Evolutionary conservation across 148 eudicot species (phyloP).

Genomic region (Fallopia convolvulus): DNA sequence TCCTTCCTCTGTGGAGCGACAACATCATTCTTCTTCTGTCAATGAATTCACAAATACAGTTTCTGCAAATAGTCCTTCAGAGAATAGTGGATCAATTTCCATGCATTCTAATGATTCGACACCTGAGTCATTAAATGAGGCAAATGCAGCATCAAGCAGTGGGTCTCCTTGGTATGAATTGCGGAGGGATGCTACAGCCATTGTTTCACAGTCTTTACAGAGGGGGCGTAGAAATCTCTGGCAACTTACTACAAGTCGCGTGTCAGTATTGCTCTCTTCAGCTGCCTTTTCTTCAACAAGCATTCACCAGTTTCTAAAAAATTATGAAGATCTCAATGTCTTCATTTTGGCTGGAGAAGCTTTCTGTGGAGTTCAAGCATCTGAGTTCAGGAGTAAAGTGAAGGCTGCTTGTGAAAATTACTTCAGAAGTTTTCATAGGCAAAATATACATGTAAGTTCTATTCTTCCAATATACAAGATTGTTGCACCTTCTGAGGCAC

Average conservation of each 20-base stretch:
- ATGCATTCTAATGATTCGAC: conserved; percentile 17
- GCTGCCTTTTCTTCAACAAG: conserved; percentile 81
- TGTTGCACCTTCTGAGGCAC: not conserved
- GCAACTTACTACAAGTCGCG: conserved; percentile 86
- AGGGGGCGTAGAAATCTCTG: conserved; percentile 86
- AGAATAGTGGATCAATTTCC: conserved; percentile 27
- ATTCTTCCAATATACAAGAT: not conserved
- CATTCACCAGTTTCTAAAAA: conserved; percentile 85
- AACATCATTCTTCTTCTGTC: conserved; percentile 16
- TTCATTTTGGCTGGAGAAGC: conserved; percentile 89
- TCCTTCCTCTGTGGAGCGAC: conserved; percentile 32
- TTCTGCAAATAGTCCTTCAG: conserved; percentile 28
- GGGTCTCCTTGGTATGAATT: conserved; percentile 90
- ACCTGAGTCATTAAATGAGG: conserved; percentile 42
- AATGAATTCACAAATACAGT: conserved; percentile 19
- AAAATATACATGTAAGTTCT: conserved; percentile 75
- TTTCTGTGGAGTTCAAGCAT: conserved; percentile 76
- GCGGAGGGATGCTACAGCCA: conserved; percentile 74
- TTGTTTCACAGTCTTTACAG: conserved; percentile 71
- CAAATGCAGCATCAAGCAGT: conserved; percentile 50
- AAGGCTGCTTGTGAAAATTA: conserved; percentile 77
- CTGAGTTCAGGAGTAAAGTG: conserved; percentile 72
- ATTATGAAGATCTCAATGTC: conserved; percentile 74
- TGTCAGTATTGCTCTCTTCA: conserved; percentile 81
- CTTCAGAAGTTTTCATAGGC: conserved; percentile 73